Conservation (phyloP, 1,139 yeast species). For the Blastobotrys elegans region DNA sequence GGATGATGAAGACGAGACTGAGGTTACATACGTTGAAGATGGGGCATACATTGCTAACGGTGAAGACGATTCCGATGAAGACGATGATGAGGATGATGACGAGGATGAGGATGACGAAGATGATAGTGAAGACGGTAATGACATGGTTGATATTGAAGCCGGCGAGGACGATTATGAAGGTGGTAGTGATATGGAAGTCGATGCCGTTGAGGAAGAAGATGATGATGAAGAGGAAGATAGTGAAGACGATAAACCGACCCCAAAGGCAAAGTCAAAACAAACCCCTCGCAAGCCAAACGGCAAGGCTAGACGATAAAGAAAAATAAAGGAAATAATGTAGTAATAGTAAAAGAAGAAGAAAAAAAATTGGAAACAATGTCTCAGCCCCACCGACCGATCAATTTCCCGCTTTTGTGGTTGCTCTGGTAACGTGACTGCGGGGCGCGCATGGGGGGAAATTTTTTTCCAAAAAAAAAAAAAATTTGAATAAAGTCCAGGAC, state of each 20-base stretch:
- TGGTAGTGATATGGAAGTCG: conserved; percentile 27
- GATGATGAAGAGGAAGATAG: conserved; percentile 26
- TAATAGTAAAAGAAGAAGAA: conserved; percentile 1
- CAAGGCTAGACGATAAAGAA: neutral
- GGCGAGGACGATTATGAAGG: conserved; percentile 22
- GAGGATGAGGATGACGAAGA: conserved; percentile 33
- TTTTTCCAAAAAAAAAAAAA: neutral
- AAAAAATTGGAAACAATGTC: too few relatives aligned
- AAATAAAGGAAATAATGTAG: neutral
- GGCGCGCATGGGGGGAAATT: too few relatives aligned
- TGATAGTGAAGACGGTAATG: conserved; percentile 24
- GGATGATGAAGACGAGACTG: conserved; percentile 37
- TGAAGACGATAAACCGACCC: conserved; percentile 18
- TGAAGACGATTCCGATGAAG: conserved; percentile 39
- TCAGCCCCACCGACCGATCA: too few relatives aligned
- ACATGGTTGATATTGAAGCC: conserved; percentile 24
- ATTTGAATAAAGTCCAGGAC: too few relatives aligned
- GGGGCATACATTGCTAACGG: conserved; percentile 45
- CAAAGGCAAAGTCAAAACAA: neutral
- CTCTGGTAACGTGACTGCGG: too few relatives aligned
- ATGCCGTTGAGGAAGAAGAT: conserved; percentile 28
- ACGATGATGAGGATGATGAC: conserved; percentile 37
- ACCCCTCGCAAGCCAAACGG: neutral
- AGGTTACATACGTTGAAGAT: conserved; percentile 48
- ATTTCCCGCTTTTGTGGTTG: too few relatives aligned